Evolutionary conservation across 306 rosid genomes (phyloP).

Genomic region (Prunus davidiana): DNA sequence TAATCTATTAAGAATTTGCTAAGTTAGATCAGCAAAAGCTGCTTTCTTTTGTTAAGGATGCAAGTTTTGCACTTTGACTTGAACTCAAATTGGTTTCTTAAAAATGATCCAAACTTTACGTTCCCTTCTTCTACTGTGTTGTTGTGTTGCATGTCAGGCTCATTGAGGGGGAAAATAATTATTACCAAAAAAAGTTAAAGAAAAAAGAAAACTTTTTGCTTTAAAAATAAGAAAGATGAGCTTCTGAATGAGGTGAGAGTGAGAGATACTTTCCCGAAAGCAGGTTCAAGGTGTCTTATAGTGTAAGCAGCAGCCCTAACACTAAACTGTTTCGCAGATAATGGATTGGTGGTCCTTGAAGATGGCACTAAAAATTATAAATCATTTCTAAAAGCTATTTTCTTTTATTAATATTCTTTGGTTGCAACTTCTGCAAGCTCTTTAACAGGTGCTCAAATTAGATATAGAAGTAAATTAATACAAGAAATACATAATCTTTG

Average conservation of each 20-base stretch:
- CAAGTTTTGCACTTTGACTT: neutral
- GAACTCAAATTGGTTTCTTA: neutral
- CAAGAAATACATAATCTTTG: neutral
- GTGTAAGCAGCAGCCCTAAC: neutral
- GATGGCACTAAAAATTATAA: too few species aligned
- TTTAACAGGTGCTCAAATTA: neutral
- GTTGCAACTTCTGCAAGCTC: neutral
- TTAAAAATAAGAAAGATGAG: conserved; percentile 4
- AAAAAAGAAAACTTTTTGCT: conserved; percentile 10
- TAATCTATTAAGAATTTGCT: neutral
- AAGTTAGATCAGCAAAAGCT: neutral
- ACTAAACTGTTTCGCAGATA: neutral
- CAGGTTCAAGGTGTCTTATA: conserved; percentile 1
- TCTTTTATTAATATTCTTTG: neutral
- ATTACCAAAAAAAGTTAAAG: neutral
- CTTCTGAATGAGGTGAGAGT: neutral
- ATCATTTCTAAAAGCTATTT: too few species aligned
- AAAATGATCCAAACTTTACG: neutral
- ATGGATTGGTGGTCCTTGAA: conserved; percentile 7
- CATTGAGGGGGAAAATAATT: neutral
- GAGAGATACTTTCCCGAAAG: conserved; percentile 1
- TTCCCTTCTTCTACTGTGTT: neutral
- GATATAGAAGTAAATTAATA: neutral
- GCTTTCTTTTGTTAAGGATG: neutral
- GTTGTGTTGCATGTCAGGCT: neutral